A percentile compares a stretch with the other conserved stretches of the same genome.
Evolutionary conservation across 805 yeast species (phyloP).

Genomic region (Pichia sporocuriosa): DNA sequence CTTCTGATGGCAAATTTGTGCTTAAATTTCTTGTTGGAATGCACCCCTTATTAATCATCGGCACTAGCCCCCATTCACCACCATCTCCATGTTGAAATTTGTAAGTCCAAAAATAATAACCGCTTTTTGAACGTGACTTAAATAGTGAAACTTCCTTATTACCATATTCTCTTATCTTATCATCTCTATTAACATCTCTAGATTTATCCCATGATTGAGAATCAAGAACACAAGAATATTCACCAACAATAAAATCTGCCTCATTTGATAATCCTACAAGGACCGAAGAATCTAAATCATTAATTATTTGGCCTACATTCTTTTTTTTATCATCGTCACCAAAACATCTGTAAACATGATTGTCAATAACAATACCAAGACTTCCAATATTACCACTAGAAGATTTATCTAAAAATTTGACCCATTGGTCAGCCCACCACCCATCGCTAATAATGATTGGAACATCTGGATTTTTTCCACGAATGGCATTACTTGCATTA

Average conservation of each 20-base stretch:
- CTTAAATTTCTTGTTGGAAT: slow-evolving; percentile 31
- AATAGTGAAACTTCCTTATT: slow-evolving; percentile 43
- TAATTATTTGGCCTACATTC: slow-evolving; percentile 54
- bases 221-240: slow-evolving; percentile 83
- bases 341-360: slow-evolving; percentile 83
- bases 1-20: slow-evolving; percentile 33
- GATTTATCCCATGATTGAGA: slow-evolving; percentile 61
- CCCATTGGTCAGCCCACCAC: slow-evolving; percentile 86
- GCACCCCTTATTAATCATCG: slow-evolving; percentile 63
- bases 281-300: slow-evolving; percentile 45
- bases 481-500: slow-evolving; percentile 55
- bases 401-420: slow-evolving; percentile 47
- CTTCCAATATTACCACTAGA: slow-evolving; percentile 32
- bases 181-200: slow-evolving; percentile 37
- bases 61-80: slow-evolving; percentile 92
- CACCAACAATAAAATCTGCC: slow-evolving; percentile 77
- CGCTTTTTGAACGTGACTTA: slow-evolving; percentile 50
- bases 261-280: slow-evolving; percentile 39
- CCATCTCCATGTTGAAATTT: slow-evolving; percentile 86
- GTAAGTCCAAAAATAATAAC: slow-evolving; percentile 86
- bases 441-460: slow-evolving; percentile 88
- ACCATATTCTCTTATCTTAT: slow-evolving; percentile 58
- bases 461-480: slow-evolving; percentile 45
- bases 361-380: slow-evolving; percentile 69
- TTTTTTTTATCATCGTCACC: slow-evolving; percentile 65